phyloP scores from a whole-genome alignment of 345 rosid genomes.

The Kandelia obovata region DNA sequence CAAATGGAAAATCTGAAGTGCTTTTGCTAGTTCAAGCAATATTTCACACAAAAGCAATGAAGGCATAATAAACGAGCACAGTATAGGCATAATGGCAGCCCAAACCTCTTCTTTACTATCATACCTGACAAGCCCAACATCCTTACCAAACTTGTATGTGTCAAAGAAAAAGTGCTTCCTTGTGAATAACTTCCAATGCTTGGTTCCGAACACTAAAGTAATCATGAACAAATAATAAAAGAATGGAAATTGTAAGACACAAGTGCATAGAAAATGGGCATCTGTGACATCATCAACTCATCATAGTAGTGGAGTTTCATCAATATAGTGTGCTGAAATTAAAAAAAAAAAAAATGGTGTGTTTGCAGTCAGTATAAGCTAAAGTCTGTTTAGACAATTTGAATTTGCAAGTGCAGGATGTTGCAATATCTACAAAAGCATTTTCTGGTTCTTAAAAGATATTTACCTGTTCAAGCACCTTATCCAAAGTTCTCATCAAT shows the following conservation, averaged over 20 bases:
- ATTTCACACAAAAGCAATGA: not conserved
- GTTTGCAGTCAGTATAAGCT: conserved; percentile 12
- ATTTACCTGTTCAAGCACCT: conserved; percentile 85
- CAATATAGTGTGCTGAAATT: conserved; percentile 77
- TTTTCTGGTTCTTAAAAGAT: not conserved
- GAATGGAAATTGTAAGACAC: not conserved
- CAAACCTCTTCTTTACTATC: not conserved
- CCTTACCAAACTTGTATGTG: not conserved
- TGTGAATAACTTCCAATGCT: not conserved
- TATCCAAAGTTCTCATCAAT: conserved; percentile 94
- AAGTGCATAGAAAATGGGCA: conserved; percentile 17
- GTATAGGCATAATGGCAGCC: not conserved
- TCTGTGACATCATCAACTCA: conserved; percentile 94
- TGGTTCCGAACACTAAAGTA: not conserved
- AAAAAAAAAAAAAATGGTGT: conserved; percentile 13
- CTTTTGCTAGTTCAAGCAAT: not conserved
- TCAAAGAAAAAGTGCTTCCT: not conserved
- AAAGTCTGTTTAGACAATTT: not conserved
- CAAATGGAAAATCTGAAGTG: not conserved
- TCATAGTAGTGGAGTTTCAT: conserved; percentile 94
- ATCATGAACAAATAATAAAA: not conserved
- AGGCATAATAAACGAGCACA: not conserved
- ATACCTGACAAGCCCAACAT: not conserved
- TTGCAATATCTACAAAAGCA: not conserved
- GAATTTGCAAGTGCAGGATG: not conserved